Base-by-base conservation (phyloP, 2,329 filamentous ascomycete genomes). In the Lachnellula willkommii region DNA sequence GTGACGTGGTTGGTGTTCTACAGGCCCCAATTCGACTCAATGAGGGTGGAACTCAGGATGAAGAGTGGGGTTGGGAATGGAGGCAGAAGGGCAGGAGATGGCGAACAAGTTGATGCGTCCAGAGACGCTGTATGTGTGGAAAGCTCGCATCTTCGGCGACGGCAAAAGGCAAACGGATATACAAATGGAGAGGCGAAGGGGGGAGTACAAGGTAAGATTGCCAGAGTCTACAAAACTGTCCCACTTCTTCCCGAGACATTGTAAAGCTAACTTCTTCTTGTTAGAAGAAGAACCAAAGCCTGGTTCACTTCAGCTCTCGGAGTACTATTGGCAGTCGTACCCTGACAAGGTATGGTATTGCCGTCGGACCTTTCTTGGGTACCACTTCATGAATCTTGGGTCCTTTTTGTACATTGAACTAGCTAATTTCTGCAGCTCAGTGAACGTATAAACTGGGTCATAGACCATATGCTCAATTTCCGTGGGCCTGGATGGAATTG, bases 301-400 rank as follows among this genome's bases (percentile, higher is more conserved):
- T 2, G 28, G 28, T 9, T 12, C 28, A 32, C 17, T 4, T 26
- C 17, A 42, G 9, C 15, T 20, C 17, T 11, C 20, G 12, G 42
- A 45, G 12, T 84, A 84, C 54, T 77, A 79, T 63, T 87, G 83
- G 83, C 77, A 87, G 65, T 69, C 75, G 1, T 87, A 79, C 60
- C 83, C 83, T 4, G 67, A 77, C 3, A 77, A 69, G 1, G 77
- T 83, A 47, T 51, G 65, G 24, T 32, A 32, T 32, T 32, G 28
- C 9, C 28, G 28, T 9, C 9, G 9, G 28, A 32, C 28, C 28
- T 32, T 12, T 32, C 28, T 32, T 9, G 28, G 9, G 28, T 9
- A 9, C 28, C 9, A 32, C 28, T 12, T 32, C 9, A 32, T 32
- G 9, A 9, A 9, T 32, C 28, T 2, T 12, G 4, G 28, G 28